Base-by-base conservation (phyloP, 2,329 filamentous ascomycete genomes). In the Colletotrichum sojae region DNA sequence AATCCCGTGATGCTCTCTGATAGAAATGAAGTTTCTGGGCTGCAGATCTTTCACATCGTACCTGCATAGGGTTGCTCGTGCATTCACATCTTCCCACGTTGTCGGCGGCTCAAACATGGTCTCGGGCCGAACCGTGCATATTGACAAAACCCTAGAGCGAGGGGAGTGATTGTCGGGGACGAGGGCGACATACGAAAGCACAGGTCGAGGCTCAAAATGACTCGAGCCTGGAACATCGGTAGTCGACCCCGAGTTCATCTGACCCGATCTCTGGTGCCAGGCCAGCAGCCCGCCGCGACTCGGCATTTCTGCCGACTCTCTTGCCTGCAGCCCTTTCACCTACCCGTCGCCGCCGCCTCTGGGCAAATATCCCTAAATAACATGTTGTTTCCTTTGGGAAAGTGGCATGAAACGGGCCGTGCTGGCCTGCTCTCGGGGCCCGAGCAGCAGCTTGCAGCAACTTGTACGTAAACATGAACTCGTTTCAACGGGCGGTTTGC, bases 51-150 rank as follows among this genome's bases (percentile, higher is more conserved):
- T 18, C 25, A 20, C 56, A 43, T 53, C 36, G 20, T 31, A 43
- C 15, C 22, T 61, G 58, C 48, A 53, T 59, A 22, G 20, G 25
- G n/a, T 4, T 22, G 13, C 36, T 15, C 3, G 16, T 51, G 31
- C 13, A 2, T 31, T 36, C 40, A 8, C 13, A 20, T 39, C 22
- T 22, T 18, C 5, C 49, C 51, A 67, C 51, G 45, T 61, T 61
- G 67, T 27, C 6, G 51, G 4, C 56, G 45, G 39, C 52, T 56
- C 22, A 22, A 36, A 20, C 18, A 27, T 67, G 63, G 16, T 52
- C 56, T 57, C 67, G 67, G 63, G 62, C 67, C 67, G 67, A 67
- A 69, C 56, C 31, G 63, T 69, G 67, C 67, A 69, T 54, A 13
- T 55, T 67, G 49, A 53, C 45, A 46, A 53, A 66, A 56, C 10